Base-by-base conservation (phyloP, 2,329 filamentous ascomycete species). In the Fusarium sororula region DNA sequence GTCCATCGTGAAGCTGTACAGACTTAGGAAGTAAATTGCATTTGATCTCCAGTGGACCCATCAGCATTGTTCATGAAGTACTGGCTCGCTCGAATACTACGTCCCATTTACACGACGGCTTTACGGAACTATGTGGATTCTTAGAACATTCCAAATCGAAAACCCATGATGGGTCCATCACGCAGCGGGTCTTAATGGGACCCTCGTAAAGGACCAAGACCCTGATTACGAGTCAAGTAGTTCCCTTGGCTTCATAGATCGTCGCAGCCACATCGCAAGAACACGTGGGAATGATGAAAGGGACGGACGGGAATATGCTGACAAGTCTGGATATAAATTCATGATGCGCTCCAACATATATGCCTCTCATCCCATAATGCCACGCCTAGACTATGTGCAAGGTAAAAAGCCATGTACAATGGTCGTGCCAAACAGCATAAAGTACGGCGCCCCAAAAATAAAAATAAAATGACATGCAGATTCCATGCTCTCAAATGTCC, bases 241-340 rank as follows among this genome's bases (percentile, higher is more conserved):
- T 18, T 63, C 24, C 41, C 30, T 37, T 42, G 45, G 24, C 8
- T 38, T 24, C 22, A 10, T 38, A 30, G 59, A 58, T 58, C 32
- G 35, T 28, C 5, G 22, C 39, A 30, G 35, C 56, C 24, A 37
- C 56, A 28, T 38, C 26, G 11, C 5, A 51, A n/a, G 41, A 37
- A 51, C 42, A 58, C 39, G 55, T 51, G 56, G 56, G 20, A 58
- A 30, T 51, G 41, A 35, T 38, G n/a, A 20, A 55, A 28, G 24
- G 0, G 1, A 26, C 18, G 20, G 4, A 38, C 35, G 15, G 20
- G 4, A 35, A 20, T 37, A 39, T 51, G 26, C 58, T 26, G 68
- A 39, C 63, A 66, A 65, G 57, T 65, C 58, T 51, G 67, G 72
- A 66, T 76, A 78, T 77, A 72, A 65, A 56, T 67, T 74, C 71